Conservation (phyloP, 2,329 filamentous ascomycete genomes). For the Pseudogymnoascus sp. region DNA sequence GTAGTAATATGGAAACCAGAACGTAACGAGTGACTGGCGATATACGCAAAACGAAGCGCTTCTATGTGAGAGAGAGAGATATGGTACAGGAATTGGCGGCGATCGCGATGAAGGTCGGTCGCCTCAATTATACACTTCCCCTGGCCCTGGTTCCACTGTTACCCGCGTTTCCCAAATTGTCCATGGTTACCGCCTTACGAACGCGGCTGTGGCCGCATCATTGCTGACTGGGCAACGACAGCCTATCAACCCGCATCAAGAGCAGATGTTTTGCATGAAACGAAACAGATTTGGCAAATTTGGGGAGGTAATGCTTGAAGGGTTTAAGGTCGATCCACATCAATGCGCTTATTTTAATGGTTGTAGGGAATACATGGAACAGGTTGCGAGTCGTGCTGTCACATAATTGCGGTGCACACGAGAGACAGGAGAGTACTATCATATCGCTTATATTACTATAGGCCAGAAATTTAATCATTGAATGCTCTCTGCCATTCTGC, state of each 20-base stretch:
- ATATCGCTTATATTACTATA: not conserved
- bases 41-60: not conserved
- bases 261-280: constrained; percentile 6
- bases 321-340: not conserved
- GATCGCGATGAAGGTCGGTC: not conserved
- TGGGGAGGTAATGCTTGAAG: not conserved
- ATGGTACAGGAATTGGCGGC: not conserved
- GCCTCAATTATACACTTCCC: constrained; percentile 2
- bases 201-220: not conserved
- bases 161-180: constrained; percentile 7
- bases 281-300: constrained; percentile 5
- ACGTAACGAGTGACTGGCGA: constrained; percentile 3
- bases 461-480: not conserved
- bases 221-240: constrained; percentile 7
- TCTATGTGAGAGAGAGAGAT: constrained; percentile 1
- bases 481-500: not conserved
- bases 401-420: not conserved
- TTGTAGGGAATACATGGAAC: not conserved
- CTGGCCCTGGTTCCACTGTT: constrained; percentile 8
- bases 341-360: constrained; percentile 8
- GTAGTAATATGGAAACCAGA: not conserved
- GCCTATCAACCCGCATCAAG: not conserved
- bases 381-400: not conserved
- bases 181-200: constrained; percentile 1
- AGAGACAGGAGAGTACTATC: not conserved